phyloP scores from a whole-genome alignment of 768 basidiomycete genomes.

The Mycena albidolilacea region DNA sequence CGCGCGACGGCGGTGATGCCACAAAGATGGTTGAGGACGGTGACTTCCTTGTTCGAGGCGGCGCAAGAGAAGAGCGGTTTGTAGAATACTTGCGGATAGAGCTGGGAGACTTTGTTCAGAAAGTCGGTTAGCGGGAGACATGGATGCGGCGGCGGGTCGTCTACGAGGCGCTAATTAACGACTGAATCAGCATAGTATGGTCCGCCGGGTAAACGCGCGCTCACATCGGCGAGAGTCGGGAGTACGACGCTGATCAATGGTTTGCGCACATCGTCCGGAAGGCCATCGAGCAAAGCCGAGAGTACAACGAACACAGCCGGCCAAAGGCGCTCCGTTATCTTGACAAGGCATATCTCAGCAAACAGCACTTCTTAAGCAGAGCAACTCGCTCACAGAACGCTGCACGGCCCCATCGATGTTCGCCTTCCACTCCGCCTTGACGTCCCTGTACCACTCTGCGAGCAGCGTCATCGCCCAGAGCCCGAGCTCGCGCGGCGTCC shows the following conservation, averaged over 20 bases:
- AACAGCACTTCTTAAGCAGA: slow-evolving; percentile 11
- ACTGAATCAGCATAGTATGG: background rate
- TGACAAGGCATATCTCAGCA: background rate
- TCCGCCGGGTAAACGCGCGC: slow-evolving; percentile 44
- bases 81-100: slow-evolving; percentile 76
- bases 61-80: slow-evolving; percentile 82
- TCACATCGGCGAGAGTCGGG: slow-evolving; percentile 66
- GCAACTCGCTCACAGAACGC: slow-evolving; percentile 55
- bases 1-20: slow-evolving; percentile 65
- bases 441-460: slow-evolving; percentile 57
- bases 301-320: slow-evolving; percentile 56
- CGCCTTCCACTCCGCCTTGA: slow-evolving; percentile 56
- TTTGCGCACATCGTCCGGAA: slow-evolving; percentile 65
- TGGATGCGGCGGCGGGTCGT: slow-evolving; percentile 67
- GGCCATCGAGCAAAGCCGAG: slow-evolving; percentile 56
- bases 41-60: slow-evolving; percentile 72
- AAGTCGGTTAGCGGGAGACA: slow-evolving; percentile 63
- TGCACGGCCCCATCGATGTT: slow-evolving; percentile 58
- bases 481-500: slow-evolving; percentile 45
- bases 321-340: slow-evolving; percentile 64
- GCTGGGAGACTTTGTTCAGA: slow-evolving; percentile 64
- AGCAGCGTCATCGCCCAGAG: slow-evolving; percentile 52
- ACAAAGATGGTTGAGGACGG: slow-evolving; percentile 72
- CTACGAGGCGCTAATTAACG: slow-evolving; percentile 62
- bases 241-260: slow-evolving; percentile 56